Evolutionary conservation across 208 protist species (phyloP).

Genomic region (Porcisia hertigi): DNA sequence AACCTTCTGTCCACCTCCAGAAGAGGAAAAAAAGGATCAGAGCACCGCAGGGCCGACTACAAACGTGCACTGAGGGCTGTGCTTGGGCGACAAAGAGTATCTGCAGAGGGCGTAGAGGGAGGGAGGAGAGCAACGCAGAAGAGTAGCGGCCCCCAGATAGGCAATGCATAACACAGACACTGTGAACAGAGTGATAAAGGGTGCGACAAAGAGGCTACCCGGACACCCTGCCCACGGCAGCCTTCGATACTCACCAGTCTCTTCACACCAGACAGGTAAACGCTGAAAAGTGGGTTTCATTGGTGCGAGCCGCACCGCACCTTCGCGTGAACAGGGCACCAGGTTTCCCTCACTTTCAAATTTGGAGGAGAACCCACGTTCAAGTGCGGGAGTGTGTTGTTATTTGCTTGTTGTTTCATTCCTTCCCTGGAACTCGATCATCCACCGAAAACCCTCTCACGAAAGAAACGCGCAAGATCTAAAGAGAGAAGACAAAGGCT

Average conservation of each 20-base stretch:
- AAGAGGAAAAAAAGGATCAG: not conserved
- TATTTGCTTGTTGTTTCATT: too few species aligned
- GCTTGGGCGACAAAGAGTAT: not conserved
- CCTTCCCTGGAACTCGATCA: too few species aligned
- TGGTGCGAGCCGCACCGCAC: too few species aligned
- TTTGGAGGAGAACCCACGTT: too few species aligned
- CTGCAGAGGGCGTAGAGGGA: slow-evolving; percentile 1
- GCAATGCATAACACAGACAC: not conserved
- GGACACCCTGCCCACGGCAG: not conserved
- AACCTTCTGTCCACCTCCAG: not conserved
- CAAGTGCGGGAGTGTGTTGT: too few species aligned
- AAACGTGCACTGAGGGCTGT: not conserved
- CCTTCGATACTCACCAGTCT: not conserved
- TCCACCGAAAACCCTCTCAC: too few species aligned
- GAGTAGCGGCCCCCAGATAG: not conserved
- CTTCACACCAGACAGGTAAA: too few species aligned
- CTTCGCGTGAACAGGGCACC: too few species aligned
- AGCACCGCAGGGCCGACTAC: not conserved
- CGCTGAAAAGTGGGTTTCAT: not conserved
- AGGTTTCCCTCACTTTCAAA: too few species aligned
- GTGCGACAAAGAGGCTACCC: not conserved
- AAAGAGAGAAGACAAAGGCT: not conserved
- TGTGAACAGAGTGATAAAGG: not conserved
- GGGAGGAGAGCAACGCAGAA: slow-evolving; percentile 3
- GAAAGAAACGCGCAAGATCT: not conserved